Percentiles rank a stretch among this genome's conserved stretches.
These are phyloP conservation scores for Neophaeococcomyces aloes DNA, from an alignment of 2,329 filamentous ascomycete species.

Conservation along the genomic window DNA sequence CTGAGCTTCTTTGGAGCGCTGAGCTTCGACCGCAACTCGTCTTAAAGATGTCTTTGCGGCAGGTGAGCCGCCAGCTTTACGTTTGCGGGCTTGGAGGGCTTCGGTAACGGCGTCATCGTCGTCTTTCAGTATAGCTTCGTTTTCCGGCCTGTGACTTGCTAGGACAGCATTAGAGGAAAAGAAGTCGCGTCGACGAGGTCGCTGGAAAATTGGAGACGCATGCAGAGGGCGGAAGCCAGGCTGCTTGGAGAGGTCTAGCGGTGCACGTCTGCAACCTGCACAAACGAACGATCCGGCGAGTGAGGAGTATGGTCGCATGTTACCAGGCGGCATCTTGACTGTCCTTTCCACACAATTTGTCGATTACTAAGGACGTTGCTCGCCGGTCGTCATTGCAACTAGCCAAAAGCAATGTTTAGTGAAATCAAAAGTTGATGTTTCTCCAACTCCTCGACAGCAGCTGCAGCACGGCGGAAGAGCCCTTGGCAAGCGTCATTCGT, in stretches of 20 bases:
- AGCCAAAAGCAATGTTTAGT: too few species aligned
- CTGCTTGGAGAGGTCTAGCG: slow-evolving; percentile 21
- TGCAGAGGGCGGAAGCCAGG: slow-evolving; percentile 28
- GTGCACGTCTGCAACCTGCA: slow-evolving; percentile 25
- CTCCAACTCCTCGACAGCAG: neutral
- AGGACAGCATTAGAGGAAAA: slow-evolving; percentile 54
- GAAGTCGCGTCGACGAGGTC: slow-evolving; percentile 48
- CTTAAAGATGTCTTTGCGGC: slow-evolving; percentile 64
- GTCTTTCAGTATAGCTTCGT: neutral
- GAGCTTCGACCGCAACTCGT: slow-evolving; percentile 76
- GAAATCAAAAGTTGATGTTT: neutral
- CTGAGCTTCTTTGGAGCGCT: slow-evolving; percentile 45
- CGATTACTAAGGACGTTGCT: too few species aligned
- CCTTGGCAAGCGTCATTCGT: slow-evolving; percentile 2
- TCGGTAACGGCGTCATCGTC: slow-evolving; percentile 7
- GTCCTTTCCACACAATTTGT: neutral
- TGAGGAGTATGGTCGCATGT: slow-evolving; percentile 24
- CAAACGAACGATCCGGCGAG: slow-evolving; percentile 23
- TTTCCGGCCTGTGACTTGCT: slow-evolving; percentile 8
- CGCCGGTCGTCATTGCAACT: too few species aligned
- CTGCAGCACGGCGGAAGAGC: neutral
- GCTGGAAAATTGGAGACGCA: slow-evolving; percentile 26
- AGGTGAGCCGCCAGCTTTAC: slow-evolving; percentile 40
- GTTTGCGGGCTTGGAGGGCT: slow-evolving; percentile 30
- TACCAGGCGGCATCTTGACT: neutral